Base-by-base conservation (phyloP, 2,329 filamentous ascomycete genomes). In the Lecanicillium sp. region DNA sequence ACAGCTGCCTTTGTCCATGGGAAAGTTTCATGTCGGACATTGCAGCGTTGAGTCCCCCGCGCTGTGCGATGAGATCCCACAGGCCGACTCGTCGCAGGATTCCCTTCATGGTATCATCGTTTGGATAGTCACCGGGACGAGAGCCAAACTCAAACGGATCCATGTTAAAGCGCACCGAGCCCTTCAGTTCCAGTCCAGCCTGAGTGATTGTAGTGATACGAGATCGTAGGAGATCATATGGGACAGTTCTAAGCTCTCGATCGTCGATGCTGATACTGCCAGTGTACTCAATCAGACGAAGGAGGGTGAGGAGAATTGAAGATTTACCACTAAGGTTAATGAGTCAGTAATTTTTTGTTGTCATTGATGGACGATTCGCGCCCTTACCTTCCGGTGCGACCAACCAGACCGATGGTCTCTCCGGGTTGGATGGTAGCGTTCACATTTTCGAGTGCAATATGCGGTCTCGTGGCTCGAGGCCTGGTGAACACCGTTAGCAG, bases 171-270 rank as follows among this genome's bases (percentile, higher is more conserved):
- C 44, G 35, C 7, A 46, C 27, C 7, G 35, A 46, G 5, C 30
- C 44, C 14, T 27, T 15, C 0, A 46, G 27, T 10, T 30, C 14
- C 9, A 46, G 5, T 3, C 44, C 44, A 3, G 12, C 36, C 19
- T 46, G 44, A 5, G 44, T 39, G 19, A 46, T 46, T 12, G 44
- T 46, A 11, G 44, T 46, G 9, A 46, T 39, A 19, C 35, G 44
- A 17, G 26, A 26, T n/a, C 44, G 24, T 1, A 46, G 44, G 4
- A 23, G 11, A 11, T 32, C 24, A 14, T 35, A 35, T 23, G 44
- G 44, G 10, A 46, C 32, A 8, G 23, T 33, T 9, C 44, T 30
- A 12, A 46, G 35, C 17, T 46, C 44, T 5, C 19, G 35, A 26
- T 35, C 44, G 19, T 46, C 44, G 17, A 46, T 46, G n/a, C 20